Evolutionary conservation across 176 grass and related monocot species (phyloP), one percentile per base, ranked within the genome.

Genomic region (Panicum miliaceum): DNA sequence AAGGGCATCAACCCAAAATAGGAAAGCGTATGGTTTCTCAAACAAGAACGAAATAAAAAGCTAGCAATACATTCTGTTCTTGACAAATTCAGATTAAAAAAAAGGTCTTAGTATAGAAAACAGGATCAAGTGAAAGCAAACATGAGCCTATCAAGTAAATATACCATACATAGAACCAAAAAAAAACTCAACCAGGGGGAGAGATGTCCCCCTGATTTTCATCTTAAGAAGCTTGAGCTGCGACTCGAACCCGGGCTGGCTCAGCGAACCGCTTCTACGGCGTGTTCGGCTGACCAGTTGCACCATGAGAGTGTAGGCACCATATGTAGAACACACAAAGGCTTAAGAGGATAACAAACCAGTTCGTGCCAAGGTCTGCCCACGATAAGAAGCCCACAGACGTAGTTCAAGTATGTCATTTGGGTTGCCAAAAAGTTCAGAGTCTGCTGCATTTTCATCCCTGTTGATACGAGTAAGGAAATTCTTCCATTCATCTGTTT

Each of bases 401-500:
- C 95, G 90, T 69, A 97, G 82, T 81, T 97, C 95, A 79, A 97
- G 74, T 78, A 85, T 83, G 60, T 97, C 95, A 81, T 59, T 89
- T 54, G 84, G 61, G 62, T 63, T 92, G 58, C 90, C 54, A 86
- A 92, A 89, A 64, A 97, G 90, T 59, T 97, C 95, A 84, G 84
- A 84, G n/a, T 94, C 95, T 73, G 88, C 14, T 22, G 92, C 83
- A 68, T 94, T 89, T 89, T 97, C 94, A 84, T 94, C 90, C 86
- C 92, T 86, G 60, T 90, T 88, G 60, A 97, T 91, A 70, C 95
- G 92, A 84, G 90, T 89, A 54, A 97, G 88, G 67, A 97, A 97
- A 58, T 97, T 97, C 75, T 91, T 89, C 95, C 95, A 97, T 38
- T 97, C 95, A 88, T 97, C 95, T 97, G 93, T 85, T 75, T 59